phyloP scores from a whole-genome alignment of 176 grass and related monocot genomes.

The Triticum turgidum region DNA sequence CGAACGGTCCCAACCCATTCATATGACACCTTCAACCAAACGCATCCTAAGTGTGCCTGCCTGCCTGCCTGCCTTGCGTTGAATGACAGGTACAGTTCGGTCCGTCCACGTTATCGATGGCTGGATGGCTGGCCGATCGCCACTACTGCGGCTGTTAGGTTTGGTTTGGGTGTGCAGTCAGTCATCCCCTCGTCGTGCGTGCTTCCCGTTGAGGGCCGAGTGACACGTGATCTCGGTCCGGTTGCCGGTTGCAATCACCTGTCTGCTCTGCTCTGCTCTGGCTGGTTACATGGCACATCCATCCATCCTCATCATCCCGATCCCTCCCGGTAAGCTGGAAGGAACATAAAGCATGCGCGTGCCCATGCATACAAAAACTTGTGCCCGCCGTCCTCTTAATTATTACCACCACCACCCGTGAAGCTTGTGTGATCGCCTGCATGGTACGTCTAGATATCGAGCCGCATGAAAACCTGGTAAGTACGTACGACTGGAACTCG shows the following conservation, averaged over 20 bases:
- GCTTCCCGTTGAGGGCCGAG: slow-evolving; percentile 15
- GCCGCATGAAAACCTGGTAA: background rate
- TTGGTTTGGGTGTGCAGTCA: background rate
- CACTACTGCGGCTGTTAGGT: slow-evolving; percentile 16
- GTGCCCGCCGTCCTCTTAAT: no score
- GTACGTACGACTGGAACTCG: background rate
- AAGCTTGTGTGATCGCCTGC: no score
- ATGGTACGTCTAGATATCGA: no score
- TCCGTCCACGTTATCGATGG: background rate
- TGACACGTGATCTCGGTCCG: background rate
- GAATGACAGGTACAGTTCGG: slow-evolving; percentile 3
- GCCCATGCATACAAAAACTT: no score
- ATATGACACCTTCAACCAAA: no score
- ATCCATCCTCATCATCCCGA: no score
- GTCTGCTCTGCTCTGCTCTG: background rate
- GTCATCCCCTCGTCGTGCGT: background rate
- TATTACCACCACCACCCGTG: no score
- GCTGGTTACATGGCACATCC: no score
- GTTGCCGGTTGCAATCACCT: background rate
- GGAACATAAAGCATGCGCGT: no score
- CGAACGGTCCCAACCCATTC: no score
- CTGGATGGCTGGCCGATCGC: background rate
- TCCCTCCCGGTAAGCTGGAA: no score
- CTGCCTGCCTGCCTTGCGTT: background rate
- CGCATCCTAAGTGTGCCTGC: background rate